phyloP scores from a whole-genome alignment of 1,284 basidiomycete species.

The Puccinia polysora region DNA sequence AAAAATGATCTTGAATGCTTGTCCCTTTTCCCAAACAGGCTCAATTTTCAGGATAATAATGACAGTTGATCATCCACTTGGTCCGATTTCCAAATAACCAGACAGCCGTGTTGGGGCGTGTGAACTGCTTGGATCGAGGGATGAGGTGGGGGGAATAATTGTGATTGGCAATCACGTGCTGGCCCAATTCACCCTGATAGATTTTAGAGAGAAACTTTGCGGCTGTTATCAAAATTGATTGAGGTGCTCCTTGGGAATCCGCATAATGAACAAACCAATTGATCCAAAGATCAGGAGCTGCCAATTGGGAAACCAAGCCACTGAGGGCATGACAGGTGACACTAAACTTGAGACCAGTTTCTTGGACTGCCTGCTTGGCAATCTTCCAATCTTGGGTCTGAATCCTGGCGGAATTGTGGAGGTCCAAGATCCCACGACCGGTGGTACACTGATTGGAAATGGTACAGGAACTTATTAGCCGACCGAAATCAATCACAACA shows the following conservation, averaged over 20 bases:
- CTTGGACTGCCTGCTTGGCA: no score
- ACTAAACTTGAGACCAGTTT: no score
- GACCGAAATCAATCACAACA: slow-evolving; percentile 9
- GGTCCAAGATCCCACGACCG: slow-evolving; percentile 1
- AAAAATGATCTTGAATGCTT: slow-evolving; percentile 5
- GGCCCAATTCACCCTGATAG: slow-evolving; percentile 5
- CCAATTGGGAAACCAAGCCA: slow-evolving; percentile 3
- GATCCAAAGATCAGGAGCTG: slow-evolving; percentile 3
- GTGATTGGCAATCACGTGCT: slow-evolving; percentile 21
- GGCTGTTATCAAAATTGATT: neutral
- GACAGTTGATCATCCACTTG: no score
- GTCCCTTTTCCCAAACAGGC: slow-evolving; percentile 16
- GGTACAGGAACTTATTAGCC: neutral
- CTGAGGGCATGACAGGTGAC: slow-evolving; percentile 8
- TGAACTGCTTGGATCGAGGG: no score
- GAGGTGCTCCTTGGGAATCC: slow-evolving; percentile 12
- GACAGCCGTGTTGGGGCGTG: no score
- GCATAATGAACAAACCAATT: slow-evolving; percentile 3
- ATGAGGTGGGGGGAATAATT: slow-evolving; percentile 9
- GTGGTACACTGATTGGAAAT: neutral
- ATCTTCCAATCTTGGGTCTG: no score
- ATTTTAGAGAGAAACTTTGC: neutral
- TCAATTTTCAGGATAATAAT: slow-evolving; percentile 3
- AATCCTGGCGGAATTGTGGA: slow-evolving; percentile 6
- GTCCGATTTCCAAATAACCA: no score